Evolutionary conservation across 2,329 filamentous ascomycete genomes (phyloP).

Genomic region (Trichoderma breve): DNA sequence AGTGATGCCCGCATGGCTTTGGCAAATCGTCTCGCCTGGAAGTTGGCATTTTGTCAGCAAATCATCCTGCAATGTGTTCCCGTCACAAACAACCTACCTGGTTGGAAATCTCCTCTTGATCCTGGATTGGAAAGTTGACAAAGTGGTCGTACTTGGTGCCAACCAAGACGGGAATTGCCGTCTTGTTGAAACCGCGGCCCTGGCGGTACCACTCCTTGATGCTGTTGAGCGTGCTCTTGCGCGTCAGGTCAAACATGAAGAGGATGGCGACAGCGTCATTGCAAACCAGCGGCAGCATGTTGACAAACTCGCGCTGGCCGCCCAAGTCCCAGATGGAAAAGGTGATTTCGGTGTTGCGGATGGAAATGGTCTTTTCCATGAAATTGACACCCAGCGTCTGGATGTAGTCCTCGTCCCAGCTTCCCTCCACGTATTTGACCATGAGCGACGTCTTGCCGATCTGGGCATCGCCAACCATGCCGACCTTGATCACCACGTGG

Average conservation of each 20-base stretch:
- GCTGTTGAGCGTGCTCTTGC: conserved; percentile 97
- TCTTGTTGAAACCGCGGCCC: conserved; percentile 98
- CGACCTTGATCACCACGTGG: conserved; percentile 96
- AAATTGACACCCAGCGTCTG: conserved; percentile 98
- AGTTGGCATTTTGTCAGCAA: conserved; percentile 19
- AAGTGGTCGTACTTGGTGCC: conserved; percentile 99
- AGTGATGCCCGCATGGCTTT: conserved; percentile 97
- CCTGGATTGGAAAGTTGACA: conserved; percentile 95
- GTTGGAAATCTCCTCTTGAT: conserved; percentile 97
- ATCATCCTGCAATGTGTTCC: no score
- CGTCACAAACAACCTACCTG: conserved; percentile 57
- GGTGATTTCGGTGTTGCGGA: conserved; percentile 98
- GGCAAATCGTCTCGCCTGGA: conserved; percentile 85
- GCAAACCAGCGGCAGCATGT: conserved; percentile 98
- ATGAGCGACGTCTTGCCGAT: conserved; percentile 99
- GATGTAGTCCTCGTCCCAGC: conserved; percentile 99
- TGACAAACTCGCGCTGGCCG: conserved; percentile 97
- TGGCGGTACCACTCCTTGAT: conserved; percentile 99
- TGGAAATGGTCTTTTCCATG: conserved; percentile 99
- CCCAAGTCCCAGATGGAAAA: conserved; percentile 99
- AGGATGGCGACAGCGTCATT: conserved; percentile 98
- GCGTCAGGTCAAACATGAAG: conserved; percentile 98
- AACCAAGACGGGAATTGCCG: conserved; percentile 95
- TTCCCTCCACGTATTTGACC: conserved; percentile 99
- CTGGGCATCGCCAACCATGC: conserved; percentile 98